Evolutionary conservation across 2,329 filamentous ascomycete species (phyloP), one percentile per base, ranked within the genome.

Genomic region (Talaromyces sp.): DNA sequence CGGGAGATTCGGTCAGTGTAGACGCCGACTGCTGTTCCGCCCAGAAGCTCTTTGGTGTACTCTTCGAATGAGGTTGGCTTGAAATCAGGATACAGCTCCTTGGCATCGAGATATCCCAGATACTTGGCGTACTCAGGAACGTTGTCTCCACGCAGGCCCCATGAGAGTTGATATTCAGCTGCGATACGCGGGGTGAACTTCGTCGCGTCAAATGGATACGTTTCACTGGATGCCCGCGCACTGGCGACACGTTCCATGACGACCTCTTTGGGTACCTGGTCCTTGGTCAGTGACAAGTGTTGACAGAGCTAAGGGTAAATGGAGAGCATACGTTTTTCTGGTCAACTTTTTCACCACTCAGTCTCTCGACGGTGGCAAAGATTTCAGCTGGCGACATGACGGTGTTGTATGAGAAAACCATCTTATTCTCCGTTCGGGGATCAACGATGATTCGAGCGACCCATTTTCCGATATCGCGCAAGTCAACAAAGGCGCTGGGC

Each of bases 1-100:
- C 61, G 55, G 57, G 56, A 61, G 48, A 61, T 61, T 10, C 59
- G 59, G 57, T 61, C 59, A 7, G 59, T 61, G n/a, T 63, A 69
- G 4, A 61, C 54, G 48, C 46, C 64, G 52, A 53, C 62, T 19
- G 52, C 69, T 54, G 72, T 74, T 1, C 77, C 76, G 17, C 62
- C 69, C 7, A 79, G 35, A 6, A 76, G 56, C 19, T 76, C 73
- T 11, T 67, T 53, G 19, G 75, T 54, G 56, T 69, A 77, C 1
- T 69, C 67, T 43, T 68, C 65, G 54, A 77, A 73, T 1, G 59
- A 64, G 14, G 63, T 72, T 2, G 68, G 68, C 52, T 75, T 63
- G 11, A 81, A 66, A 21, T 80, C 79, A 1, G 80, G 81, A 65
- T 82, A 84, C 31, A 84, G 66, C 38, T 82, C 76, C 61, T 75